A percentile compares a stretch with the other conserved stretches of the same genome.
phyloP scores from a whole-genome alignment of 192 early-diverging fungal species.

The Umbelopsis ramanniana region DNA sequence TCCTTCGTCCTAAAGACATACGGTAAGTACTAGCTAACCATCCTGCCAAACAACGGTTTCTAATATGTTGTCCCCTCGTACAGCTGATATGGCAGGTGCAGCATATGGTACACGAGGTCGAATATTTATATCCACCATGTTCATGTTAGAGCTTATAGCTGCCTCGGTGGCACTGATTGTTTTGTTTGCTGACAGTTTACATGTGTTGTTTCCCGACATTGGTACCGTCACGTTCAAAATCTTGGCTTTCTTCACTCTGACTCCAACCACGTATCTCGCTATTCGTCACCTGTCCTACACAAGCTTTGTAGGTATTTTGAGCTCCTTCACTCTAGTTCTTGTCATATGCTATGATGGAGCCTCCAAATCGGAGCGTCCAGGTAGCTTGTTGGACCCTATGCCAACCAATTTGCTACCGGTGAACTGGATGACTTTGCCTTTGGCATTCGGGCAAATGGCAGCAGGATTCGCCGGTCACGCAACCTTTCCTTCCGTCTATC shows the following conservation, averaged over 20 bases:
- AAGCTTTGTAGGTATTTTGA: constrained; percentile 61
- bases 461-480: constrained; percentile 67
- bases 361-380: constrained; percentile 48
- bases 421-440: constrained; percentile 37
- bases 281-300: constrained; percentile 56
- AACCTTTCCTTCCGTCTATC: constrained; percentile 69
- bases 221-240: constrained; percentile 50
- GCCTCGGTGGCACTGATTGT: constrained; percentile 44
- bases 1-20: constrained; percentile 24
- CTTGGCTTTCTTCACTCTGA: constrained; percentile 48
- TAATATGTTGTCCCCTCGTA: background rate
- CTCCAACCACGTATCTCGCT: constrained; percentile 59
- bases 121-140: constrained; percentile 35
- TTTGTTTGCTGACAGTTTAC: constrained; percentile 44
- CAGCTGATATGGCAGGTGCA: constrained; percentile 41
- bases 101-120: constrained; percentile 42
- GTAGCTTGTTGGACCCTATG: constrained; percentile 58
- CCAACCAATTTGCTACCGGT: constrained; percentile 47
- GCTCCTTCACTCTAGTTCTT: constrained; percentile 50
- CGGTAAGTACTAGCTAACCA: constrained; percentile 10
- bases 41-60: background rate
- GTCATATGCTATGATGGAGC: constrained; percentile 66
- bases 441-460: constrained; percentile 61
- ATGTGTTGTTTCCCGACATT: constrained; percentile 39
- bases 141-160: constrained; percentile 46